Percentiles rank a stretch among this genome's conserved stretches.
phyloP scores from a whole-genome alignment of 2,329 filamentous ascomycete species.

The Atkinsonella hypoxylon region DNA sequence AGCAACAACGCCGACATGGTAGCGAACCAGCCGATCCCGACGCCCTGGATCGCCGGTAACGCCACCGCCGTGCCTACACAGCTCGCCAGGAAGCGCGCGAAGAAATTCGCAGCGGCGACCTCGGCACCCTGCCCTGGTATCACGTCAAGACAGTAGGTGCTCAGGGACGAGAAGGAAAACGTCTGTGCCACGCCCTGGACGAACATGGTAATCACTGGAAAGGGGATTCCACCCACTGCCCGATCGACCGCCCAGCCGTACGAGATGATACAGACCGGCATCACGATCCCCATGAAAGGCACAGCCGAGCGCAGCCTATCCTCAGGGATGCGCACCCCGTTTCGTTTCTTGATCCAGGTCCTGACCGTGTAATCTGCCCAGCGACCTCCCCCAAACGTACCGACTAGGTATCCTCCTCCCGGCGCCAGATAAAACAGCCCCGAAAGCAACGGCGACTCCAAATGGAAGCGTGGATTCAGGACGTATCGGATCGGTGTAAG shows the following conservation, averaged over 20 bases:
- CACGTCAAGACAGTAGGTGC: conserved; percentile 74
- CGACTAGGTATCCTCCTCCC: conserved; percentile 55
- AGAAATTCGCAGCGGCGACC: conserved; percentile 71
- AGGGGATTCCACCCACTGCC: conserved; percentile 36
- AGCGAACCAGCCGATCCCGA: conserved; percentile 73
- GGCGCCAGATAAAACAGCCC: conserved; percentile 67
- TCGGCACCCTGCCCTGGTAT: conserved; percentile 59
- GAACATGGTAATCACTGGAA: conserved; percentile 64
- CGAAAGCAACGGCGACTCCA: conserved; percentile 52
- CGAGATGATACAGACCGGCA: conserved; percentile 52
- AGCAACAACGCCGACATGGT: conserved; percentile 42
- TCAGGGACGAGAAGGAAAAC: conserved; percentile 63
- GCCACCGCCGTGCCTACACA: conserved; percentile 59
- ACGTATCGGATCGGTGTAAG: conserved; percentile 59
- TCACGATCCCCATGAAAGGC: conserved; percentile 41
- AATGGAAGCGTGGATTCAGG: conserved; percentile 60
- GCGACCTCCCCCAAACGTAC: conserved; percentile 60
- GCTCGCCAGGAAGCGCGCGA: conserved; percentile 64
- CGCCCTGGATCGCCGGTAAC: conserved; percentile 58
- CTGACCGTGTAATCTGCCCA: conserved; percentile 58
- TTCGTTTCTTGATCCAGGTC: conserved; percentile 47
- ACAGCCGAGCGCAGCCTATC: conserved; percentile 52
- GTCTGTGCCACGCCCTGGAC: conserved; percentile 62
- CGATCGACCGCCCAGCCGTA: conserved; percentile 43
- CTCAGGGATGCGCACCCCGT: conserved; percentile 51